Evolutionary conservation across 495 filamentous ascomycete species (phyloP), one percentile per base, ranked within the genome.

Genomic region (Recurvomyces mirabilis): DNA sequence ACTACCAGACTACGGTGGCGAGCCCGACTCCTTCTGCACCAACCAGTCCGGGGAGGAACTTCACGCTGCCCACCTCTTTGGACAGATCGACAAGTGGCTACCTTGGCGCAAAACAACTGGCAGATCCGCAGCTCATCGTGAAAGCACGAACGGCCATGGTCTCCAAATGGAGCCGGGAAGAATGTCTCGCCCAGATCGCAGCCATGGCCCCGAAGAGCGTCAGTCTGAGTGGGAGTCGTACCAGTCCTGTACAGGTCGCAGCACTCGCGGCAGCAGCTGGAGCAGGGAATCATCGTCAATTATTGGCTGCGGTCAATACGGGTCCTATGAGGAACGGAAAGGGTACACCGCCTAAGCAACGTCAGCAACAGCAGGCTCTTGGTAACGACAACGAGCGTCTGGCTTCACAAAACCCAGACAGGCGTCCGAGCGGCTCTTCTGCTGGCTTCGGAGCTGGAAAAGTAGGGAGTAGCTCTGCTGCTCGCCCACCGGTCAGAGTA

Each of bases 81-180:
- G 45, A 49, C 17, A 38, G 51, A 1, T 21, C 33, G 12, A 28
- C 29, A 5, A 38, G 31, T 22, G 10, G 1, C 17, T 46, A 47
- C 23, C 14, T 42, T 31, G 28, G 31, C 44, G 18, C 43, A 41
- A 41, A 54, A 41, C 29, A 34, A 14, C 3, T 20, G 30, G 28
- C 22, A 13, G 38, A 35, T 39, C 43, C 45, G 12, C 38, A 61
- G 22, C 56, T 78, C 13, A 68, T 74, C 9, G 42, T 54, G 9
- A 74, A 70, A 14, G 72, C 82, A 43, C 78, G 70, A 47, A 82
- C 89, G 36, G 75, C 82, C 51, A 70, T 86, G 68, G 69, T 88
- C 54, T 68, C 78, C 11, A 72, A 81, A 23, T 95, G 88, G 88
- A 78, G 71, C 28, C 77, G 75, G 50, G 84, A 91, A 47, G 62